Evolutionary conservation across 2,329 filamentous ascomycete species (phyloP).

Genomic region (Beauveria australis): DNA sequence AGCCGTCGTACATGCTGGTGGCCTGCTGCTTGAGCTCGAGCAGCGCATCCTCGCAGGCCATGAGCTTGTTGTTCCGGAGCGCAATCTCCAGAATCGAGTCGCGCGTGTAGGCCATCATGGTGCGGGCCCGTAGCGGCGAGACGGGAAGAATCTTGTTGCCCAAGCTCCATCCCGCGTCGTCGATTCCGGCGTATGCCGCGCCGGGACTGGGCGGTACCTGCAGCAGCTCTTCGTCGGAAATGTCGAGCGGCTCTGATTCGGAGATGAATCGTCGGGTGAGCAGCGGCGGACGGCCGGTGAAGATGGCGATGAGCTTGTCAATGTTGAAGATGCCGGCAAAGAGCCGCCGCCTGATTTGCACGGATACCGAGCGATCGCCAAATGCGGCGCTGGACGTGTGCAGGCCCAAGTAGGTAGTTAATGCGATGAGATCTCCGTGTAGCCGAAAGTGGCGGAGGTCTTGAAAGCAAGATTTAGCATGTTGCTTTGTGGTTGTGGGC

Average conservation of each 20-base stretch:
- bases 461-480: not conserved
- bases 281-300: conserved; percentile 34
- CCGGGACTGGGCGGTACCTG: conserved; percentile 20
- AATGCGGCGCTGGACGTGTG: conserved; percentile 5
- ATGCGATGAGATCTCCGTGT: conserved; percentile 10
- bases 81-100: conserved; percentile 24
- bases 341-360: conserved; percentile 17
- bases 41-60: conserved; percentile 33
- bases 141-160: conserved; percentile 22
- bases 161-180: conserved; percentile 31
- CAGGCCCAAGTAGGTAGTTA: conserved; percentile 13
- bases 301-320: conserved; percentile 30
- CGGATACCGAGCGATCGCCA: conserved; percentile 6
- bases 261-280: conserved; percentile 27
- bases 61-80: conserved; percentile 19
- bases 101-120: conserved; percentile 17
- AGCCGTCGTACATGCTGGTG: conserved; percentile 34
- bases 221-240: conserved; percentile 28
- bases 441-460: conserved; percentile 11
- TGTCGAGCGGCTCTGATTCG: conserved; percentile 31
- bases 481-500: not conserved
- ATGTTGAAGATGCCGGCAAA: conserved; percentile 25
- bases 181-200: conserved; percentile 15
- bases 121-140: conserved; percentile 21
- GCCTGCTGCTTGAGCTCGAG: conserved; percentile 37